A percentile compares a stretch with the other conserved stretches of the same genome.
These are phyloP conservation scores for Arctium minus DNA, from an alignment of 129 eudicot genomes.

Conservation along the genomic window DNA sequence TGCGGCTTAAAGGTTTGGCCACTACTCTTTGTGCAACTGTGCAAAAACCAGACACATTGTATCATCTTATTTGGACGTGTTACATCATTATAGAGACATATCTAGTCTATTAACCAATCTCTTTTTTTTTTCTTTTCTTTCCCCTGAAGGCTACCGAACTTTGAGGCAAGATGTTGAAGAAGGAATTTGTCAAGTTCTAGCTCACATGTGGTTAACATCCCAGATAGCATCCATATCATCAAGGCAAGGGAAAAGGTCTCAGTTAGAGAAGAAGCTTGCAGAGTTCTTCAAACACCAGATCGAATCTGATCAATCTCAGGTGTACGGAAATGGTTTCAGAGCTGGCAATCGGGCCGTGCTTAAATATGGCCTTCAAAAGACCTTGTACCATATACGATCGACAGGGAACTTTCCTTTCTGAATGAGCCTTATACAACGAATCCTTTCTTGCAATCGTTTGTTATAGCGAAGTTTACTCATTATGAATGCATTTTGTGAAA, in stretches of 20 bases:
- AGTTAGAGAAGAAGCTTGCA: slow-evolving; percentile 71
- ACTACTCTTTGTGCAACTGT: neutral
- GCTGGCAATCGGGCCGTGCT: slow-evolving; percentile 69
- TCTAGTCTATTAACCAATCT: neutral
- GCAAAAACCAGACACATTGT: neutral
- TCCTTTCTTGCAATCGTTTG: neutral
- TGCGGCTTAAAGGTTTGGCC: slow-evolving; percentile 63
- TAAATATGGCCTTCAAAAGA: slow-evolving; percentile 69
- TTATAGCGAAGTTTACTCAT: neutral
- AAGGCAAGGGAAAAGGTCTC: slow-evolving; percentile 43
- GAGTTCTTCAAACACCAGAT: slow-evolving; percentile 78
- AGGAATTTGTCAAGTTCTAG: slow-evolving; percentile 88
- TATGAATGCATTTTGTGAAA: slow-evolving; percentile 15
- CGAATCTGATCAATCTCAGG: slow-evolving; percentile 62
- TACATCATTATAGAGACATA: neutral
- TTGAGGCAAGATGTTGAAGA: slow-evolving; percentile 79
- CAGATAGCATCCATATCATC: slow-evolving; percentile 46
- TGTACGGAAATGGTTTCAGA: slow-evolving; percentile 85
- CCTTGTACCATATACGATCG: slow-evolving; percentile 61
- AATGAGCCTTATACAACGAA: neutral
- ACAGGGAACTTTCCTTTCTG: slow-evolving; percentile 70
- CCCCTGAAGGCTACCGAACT: slow-evolving; percentile 48
- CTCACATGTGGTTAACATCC: slow-evolving; percentile 80
- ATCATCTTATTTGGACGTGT: neutral
- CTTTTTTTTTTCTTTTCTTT: neutral